Evolutionary conservation across 2,329 filamentous ascomycete species (phyloP), one percentile per base, ranked within the genome.

Genomic region (Cyclaneusma minus): DNA sequence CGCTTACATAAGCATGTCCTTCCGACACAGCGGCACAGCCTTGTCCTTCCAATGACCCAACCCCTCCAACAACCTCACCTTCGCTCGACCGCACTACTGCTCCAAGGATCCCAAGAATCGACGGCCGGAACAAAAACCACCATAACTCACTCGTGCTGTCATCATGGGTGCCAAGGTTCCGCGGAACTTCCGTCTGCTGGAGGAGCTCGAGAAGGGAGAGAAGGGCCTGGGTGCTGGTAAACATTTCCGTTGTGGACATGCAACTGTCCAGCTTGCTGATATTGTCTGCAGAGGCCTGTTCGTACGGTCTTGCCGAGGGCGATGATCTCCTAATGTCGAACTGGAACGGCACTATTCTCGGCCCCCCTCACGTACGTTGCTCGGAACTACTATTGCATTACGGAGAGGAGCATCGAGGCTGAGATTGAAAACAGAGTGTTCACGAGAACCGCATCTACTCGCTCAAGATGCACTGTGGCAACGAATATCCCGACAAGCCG

Each of bases 381-480:
- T 28, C 18, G 13, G 14, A 11, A 20, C 17, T 20, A 24, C 21
- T 8, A n/a, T 18, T n/a, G 12, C 21, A 22, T 13, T 22, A 22
- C 10, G 19, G 11, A 12, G 7, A n/a, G 13, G 6, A 21, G 10
- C 5, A 16, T 16, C 26, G 22, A 21, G 13, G n/a, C 26, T 17
- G 13, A 19, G 14, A 16, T 9, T 22, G 11, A 21, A 8, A 21
- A 21, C 46, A 89, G 81, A 92, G 84, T 55, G 84, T 77, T 35
- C 87, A 95, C 52, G 89, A 98, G 64, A 98, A 98, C 58, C 80
- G 89, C 46, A 98, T 98, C 59, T 98, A 98, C 65, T 91, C 83
- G 41, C 68, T 98, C 44, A 91, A 87, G 56, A 93, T 98, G 60
- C 78, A 92, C 60, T 98, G 89, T 60, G 85, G 84, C 35, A 64